Base-by-base conservation (phyloP, 371 early-diverging fungal genomes). In the Quaeritorhiza haematococci region DNA sequence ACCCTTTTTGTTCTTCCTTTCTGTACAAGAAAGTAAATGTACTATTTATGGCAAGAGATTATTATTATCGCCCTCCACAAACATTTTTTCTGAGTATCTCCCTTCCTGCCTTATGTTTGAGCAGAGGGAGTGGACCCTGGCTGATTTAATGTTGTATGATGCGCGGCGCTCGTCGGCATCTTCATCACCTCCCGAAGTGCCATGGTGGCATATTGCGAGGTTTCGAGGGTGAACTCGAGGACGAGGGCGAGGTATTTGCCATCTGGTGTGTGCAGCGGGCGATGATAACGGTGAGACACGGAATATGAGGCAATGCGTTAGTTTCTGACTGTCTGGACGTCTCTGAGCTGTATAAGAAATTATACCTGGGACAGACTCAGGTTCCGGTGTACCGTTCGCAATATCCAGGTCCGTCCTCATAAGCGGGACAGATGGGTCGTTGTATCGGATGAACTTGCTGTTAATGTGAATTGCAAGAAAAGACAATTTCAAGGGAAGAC, bases 161-260 rank as follows among this genome's bases (percentile, higher is more conserved):
- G 71, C 3, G 71, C 75, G 0, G 83, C 59, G 4, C 89, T 80
- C 3, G 94, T 93, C 32, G 89, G 90, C 33, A 78, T 69, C 58
- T 88, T 87, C 70, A 90, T 85, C 19, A 96, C 73, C 72, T 98
- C 99, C 29, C 98, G 82, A 48, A 98, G 69, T 21, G 91, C 90
- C 95, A 97, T 94, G 0, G 99, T 98, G 6, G 99, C 99, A 70
- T 98, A 98, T 52, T 87, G 84, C 35, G 93, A 90, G 0, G 91
- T 69, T 13, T 71, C 75, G 49, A 98, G 74, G 2, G 84, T 85
- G 61, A 98, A 85, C 52, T 78, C 75, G 29, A 95, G 68, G 30
- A 85, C 76, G 34, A 95, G 64, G 3, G 89, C 96, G 38, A 87
- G 51, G 41, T 79, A 68, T 47, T 79, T 72, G n/a, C 90, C 92